Conservation (phyloP, 1,284 basidiomycete genomes). For the Fomitopsis betulina region DNA sequence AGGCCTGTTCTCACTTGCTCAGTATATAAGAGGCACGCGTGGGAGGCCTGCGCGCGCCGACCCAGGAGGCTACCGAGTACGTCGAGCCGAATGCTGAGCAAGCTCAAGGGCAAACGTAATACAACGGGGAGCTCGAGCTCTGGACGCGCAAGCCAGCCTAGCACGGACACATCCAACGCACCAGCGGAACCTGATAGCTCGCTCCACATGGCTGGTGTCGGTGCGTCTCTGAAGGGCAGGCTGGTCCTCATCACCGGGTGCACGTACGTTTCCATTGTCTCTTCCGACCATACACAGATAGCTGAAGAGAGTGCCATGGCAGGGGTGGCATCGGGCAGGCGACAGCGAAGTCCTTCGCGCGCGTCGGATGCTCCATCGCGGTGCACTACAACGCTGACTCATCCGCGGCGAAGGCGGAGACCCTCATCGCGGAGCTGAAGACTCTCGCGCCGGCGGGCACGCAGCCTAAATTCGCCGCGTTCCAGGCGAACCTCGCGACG, state of each 20-base stretch:
- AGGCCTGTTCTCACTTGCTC: background rate
- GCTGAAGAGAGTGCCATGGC: background rate
- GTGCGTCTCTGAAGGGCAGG: slow-evolving; percentile 13
- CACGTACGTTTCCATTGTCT: slow-evolving; percentile 26
- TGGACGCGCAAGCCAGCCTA: background rate
- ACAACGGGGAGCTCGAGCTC: background rate
- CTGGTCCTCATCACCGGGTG: slow-evolving; percentile 25
- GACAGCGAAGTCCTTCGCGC: slow-evolving; percentile 41
- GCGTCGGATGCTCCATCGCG: slow-evolving; percentile 44
- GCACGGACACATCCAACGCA: background rate
- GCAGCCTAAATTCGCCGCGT: slow-evolving; percentile 30
- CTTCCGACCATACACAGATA: background rate
- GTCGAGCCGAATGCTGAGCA: background rate
- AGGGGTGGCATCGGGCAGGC: slow-evolving; percentile 52
- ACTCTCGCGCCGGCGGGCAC: slow-evolving; percentile 25
- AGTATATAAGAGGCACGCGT: background rate
- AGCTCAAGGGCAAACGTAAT: background rate
- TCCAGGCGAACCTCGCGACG: slow-evolving; percentile 42
- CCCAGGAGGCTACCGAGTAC: background rate
- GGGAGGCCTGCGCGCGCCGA: background rate
- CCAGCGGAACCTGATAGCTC: background rate
- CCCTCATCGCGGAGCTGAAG: slow-evolving; percentile 35
- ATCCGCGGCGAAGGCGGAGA: slow-evolving; percentile 29
- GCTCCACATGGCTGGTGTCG: slow-evolving; percentile 5
- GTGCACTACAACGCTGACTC: slow-evolving; percentile 43